Conservation (phyloP, 257 asterid species). For the Solanum peruvianum region DNA sequence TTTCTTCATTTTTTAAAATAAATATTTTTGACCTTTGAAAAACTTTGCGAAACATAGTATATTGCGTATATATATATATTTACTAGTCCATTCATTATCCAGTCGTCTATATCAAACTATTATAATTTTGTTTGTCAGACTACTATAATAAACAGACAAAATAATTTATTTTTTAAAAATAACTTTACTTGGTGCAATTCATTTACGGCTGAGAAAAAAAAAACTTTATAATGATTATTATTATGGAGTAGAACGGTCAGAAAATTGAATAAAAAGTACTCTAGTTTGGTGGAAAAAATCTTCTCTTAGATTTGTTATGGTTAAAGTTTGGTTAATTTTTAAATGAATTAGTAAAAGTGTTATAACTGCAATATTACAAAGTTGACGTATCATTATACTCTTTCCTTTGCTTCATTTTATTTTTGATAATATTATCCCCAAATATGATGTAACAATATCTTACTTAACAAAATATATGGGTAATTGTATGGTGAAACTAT, state of each 20-base stretch:
- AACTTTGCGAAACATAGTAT: too few relatives aligned
- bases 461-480: background rate
- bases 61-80: too few relatives aligned
- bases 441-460: background rate
- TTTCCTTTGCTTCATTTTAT: background rate
- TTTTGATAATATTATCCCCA: background rate
- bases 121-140: background rate
- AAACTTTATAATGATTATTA: background rate
- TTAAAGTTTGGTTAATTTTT: background rate
- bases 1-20: too few relatives aligned
- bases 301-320: background rate
- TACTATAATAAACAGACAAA: background rate
- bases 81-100: background rate
- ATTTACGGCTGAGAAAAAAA: background rate
- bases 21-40: too few relatives aligned
- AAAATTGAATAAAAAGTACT: background rate
- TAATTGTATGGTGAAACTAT: background rate
- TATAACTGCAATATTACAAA: background rate
- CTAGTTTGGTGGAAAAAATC: background rate
- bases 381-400: background rate
- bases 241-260: background rate
- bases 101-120: background rate
- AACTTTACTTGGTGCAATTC: background rate
- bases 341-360: background rate
- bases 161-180: background rate